phyloP scores from a whole-genome alignment of 352 stramenopile genomes.

The Globisporangium mamillatum region DNA sequence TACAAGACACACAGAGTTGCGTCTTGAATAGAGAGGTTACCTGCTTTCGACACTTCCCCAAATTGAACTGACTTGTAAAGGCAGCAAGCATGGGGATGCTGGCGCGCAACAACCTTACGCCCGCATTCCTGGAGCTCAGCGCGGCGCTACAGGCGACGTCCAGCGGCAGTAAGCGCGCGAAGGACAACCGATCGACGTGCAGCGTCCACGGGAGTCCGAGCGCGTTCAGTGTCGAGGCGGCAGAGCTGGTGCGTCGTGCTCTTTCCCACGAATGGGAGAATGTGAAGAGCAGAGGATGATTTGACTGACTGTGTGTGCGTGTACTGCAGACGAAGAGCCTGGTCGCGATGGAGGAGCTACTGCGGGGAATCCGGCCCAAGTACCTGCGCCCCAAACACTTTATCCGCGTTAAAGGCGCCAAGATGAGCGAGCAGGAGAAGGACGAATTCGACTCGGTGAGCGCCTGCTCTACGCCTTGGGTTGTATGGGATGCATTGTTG shows the following conservation, averaged over 20 bases:
- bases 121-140: conserved; percentile 24
- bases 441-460: conserved; percentile 71
- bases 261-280: not conserved
- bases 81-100: conserved; percentile 3
- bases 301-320: not conserved
- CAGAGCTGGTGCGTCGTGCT: conserved; percentile 13
- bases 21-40: not conserved
- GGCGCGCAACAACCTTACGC: conserved; percentile 23
- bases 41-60: not conserved
- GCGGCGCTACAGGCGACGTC: not conserved
- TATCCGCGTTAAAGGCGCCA: conserved; percentile 52
- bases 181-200: not conserved
- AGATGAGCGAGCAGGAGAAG: conserved; percentile 73
- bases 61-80: conserved; percentile 1
- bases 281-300: not conserved
- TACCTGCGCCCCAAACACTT: conserved; percentile 64
- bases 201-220: not conserved
- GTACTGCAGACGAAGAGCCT: conserved; percentile 39
- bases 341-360: conserved; percentile 49
- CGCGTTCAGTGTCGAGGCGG: conserved; percentile 10
- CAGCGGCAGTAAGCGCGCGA: not conserved
- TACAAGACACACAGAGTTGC: not conserved
- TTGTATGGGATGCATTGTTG: not conserved
- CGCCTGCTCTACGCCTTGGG: not conserved
- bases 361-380: conserved; percentile 41